Conservation (phyloP, 2,329 filamentous ascomycete genomes). For the Arthrobotrys sphaeroides region DNA sequence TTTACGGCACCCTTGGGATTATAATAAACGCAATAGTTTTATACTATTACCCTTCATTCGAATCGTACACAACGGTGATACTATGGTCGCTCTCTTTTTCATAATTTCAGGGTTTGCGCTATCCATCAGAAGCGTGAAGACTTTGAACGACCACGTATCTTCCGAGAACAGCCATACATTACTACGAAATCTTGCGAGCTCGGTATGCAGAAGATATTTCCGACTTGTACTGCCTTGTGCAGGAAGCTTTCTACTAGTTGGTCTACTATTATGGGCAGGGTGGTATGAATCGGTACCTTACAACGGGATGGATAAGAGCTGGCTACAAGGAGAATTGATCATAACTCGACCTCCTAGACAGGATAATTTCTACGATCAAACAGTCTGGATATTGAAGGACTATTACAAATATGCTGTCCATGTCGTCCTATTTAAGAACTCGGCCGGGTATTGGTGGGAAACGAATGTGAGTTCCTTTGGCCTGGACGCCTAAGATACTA, state of each 20-base stretch:
- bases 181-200: slow-evolving; percentile 23
- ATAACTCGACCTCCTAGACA: slow-evolving; percentile 17
- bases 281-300: slow-evolving; percentile 33
- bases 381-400: slow-evolving; percentile 7
- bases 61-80: slow-evolving; percentile 24
- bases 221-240: slow-evolving; percentile 26
- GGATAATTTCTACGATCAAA: slow-evolving; percentile 4
- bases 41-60: slow-evolving; percentile 26
- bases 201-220: slow-evolving; percentile 25
- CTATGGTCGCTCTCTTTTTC: slow-evolving; percentile 41
- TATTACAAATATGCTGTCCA: slow-evolving; percentile 13
- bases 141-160: not conserved
- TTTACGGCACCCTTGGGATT: slow-evolving; percentile 6
- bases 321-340: not conserved
- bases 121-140: slow-evolving; percentile 19
- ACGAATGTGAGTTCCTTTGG: slow-evolving; percentile 36
- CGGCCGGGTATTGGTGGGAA: not conserved
- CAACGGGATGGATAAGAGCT: not conserved
- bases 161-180: slow-evolving; percentile 11
- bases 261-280: slow-evolving; percentile 8
- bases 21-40: not conserved
- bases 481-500: not conserved
- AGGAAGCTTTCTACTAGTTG: slow-evolving; percentile 20
- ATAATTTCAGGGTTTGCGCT: slow-evolving; percentile 43
- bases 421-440: not conserved